phyloP scores from a whole-genome alignment of 805 yeast species.

The Brettanomyces bruxellensis region DNA sequence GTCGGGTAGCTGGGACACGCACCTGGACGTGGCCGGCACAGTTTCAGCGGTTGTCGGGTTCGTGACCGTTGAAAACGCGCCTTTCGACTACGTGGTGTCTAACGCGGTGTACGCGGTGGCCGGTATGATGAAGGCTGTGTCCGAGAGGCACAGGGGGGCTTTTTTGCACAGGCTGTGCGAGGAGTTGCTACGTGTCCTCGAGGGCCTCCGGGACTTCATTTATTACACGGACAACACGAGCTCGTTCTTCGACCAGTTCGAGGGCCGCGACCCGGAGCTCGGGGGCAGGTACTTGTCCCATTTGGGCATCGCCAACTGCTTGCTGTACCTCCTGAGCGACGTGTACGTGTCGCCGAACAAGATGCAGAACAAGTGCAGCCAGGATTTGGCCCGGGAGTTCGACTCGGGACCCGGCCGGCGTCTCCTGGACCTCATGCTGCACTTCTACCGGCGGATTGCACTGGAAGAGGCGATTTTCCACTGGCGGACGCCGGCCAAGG shows the following conservation, averaged over 20 bases:
- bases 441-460: slow-evolving; percentile 40
- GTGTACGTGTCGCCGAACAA: slow-evolving; percentile 43
- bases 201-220: slow-evolving; percentile 17
- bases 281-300: slow-evolving; percentile 28
- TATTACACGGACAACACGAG: slow-evolving; percentile 18
- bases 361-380: slow-evolving; percentile 36
- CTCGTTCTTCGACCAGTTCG: slow-evolving; percentile 31
- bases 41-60: slow-evolving; percentile 39
- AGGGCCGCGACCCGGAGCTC: slow-evolving; percentile 10
- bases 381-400: slow-evolving; percentile 32
- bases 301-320: slow-evolving; percentile 31
- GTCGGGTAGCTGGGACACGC: slow-evolving; percentile 37
- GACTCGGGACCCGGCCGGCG: slow-evolving; percentile 32
- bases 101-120: slow-evolving; percentile 43
- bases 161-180: slow-evolving; percentile 24
- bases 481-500: slow-evolving; percentile 35
- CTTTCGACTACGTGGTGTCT: slow-evolving; percentile 54
- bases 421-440: slow-evolving; percentile 32
- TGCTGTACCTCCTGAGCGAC: slow-evolving; percentile 45
- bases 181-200: slow-evolving; percentile 9
- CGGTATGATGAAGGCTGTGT: slow-evolving; percentile 47
- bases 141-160: slow-evolving; percentile 30
- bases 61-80: slow-evolving; percentile 41
- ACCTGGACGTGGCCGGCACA: slow-evolving; percentile 26
- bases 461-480: slow-evolving; percentile 52